A percentile compares a stretch with the other conserved stretches of the same genome.
Conservation (phyloP, 805 yeast genomes). For the Schwanniomyces polymorphus region DNA sequence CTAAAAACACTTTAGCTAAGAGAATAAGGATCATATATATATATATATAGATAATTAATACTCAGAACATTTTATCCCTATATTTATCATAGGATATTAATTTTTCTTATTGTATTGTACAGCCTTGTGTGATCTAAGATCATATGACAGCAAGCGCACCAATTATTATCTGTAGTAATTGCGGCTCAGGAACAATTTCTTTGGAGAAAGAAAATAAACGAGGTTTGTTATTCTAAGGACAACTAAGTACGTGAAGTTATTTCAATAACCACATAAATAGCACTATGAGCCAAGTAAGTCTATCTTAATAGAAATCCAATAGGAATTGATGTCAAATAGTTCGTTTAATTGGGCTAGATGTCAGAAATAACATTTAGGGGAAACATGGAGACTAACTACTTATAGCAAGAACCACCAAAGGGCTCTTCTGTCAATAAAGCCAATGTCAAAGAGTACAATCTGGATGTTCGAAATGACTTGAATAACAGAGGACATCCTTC, state of each 20-base stretch:
- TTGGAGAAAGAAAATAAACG: not conserved
- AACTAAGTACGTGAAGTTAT: not conserved
- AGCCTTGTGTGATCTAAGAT: not conserved
- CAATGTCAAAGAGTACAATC: constrained; percentile 17
- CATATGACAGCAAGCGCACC: not conserved
- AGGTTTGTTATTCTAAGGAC: not conserved
- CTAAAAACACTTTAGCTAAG: no score
- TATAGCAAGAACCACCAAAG: constrained; percentile 7
- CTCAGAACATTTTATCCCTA: no score
- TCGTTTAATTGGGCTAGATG: not conserved
- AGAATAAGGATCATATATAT: no score
- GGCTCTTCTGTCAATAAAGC: constrained; percentile 15
- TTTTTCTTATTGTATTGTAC: not conserved
- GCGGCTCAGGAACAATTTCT: not conserved
- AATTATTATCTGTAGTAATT: not conserved
- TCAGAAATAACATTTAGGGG: not conserved
- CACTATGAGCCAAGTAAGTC: not conserved
- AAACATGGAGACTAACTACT: not conserved
- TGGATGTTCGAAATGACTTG: constrained; percentile 9
- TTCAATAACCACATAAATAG: not conserved
- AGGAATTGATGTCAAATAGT: not conserved
- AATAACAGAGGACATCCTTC: constrained; percentile 13
- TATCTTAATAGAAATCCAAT: not conserved
- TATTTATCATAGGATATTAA: not conserved
- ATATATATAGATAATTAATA: no score